Evolutionary conservation across 2,329 filamentous ascomycete species (phyloP).

Genomic region (Colletotrichum lupini): DNA sequence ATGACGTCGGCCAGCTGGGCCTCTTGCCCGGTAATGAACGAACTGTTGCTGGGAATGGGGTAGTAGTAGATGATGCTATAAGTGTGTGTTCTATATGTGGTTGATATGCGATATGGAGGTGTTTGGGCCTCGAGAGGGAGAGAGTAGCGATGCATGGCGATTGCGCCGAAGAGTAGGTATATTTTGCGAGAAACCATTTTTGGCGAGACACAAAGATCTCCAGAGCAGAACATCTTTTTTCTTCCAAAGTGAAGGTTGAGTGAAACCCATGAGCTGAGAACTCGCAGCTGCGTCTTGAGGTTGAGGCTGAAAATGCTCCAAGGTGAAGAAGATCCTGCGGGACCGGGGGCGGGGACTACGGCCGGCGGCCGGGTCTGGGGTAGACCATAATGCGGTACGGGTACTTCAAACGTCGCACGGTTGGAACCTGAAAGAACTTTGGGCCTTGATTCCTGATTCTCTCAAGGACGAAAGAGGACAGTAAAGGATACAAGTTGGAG

Average conservation of each 20-base stretch:
- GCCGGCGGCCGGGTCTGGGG: background rate
- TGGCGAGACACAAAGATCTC: background rate
- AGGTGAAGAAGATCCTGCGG: background rate
- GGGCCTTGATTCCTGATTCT: too few relatives aligned
- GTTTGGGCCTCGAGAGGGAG: background rate
- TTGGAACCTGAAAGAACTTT: background rate
- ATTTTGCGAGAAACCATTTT: background rate
- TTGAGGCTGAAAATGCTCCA: background rate
- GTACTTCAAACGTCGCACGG: background rate
- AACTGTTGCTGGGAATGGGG: background rate
- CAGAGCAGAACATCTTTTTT: background rate
- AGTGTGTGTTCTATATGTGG: background rate
- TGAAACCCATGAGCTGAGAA: background rate
- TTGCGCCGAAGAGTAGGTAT: background rate
- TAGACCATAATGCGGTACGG: background rate
- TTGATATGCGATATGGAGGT: background rate
- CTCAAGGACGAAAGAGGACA: background rate
- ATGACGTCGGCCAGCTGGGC: background rate
- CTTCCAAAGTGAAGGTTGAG: background rate
- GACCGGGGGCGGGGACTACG: background rate
- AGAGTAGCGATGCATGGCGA: background rate
- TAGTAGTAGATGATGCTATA: background rate
- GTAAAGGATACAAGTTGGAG: background rate
- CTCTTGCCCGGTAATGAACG: background rate
- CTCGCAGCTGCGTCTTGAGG: background rate